These are phyloP conservation scores for Gomphus sp. DNA, from an alignment of 1,284 basidiomycete species.

Conservation along the genomic window DNA sequence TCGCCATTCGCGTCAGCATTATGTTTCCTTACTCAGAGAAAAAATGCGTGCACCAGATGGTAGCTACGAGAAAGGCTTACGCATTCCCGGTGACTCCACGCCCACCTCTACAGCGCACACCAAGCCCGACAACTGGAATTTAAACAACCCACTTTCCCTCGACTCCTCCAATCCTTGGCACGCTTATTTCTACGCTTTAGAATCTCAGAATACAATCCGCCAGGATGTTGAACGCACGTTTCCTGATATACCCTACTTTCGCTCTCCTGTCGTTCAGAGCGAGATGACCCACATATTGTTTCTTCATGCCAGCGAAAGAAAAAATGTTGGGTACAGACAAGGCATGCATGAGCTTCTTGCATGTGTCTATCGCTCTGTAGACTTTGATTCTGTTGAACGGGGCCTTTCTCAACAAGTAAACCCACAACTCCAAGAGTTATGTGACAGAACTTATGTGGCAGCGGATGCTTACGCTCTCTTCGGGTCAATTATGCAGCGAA, in stretches of 20 bases:
- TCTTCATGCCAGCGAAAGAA: slow-evolving; percentile 67
- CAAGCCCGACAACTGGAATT: slow-evolving; percentile 30
- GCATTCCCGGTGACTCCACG: slow-evolving; percentile 34
- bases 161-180: slow-evolving; percentile 70
- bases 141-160: slow-evolving; percentile 59
- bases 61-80: slow-evolving; percentile 59
- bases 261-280: slow-evolving; percentile 60
- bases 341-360: slow-evolving; percentile 96
- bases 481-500: slow-evolving; percentile 63
- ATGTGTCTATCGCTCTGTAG: slow-evolving; percentile 71
- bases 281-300: slow-evolving; percentile 81
- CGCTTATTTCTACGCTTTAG: slow-evolving; percentile 82
- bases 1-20: slow-evolving; percentile 11
- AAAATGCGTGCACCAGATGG: slow-evolving; percentile 73
- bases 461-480: slow-evolving; percentile 85
- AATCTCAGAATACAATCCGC: slow-evolving; percentile 76
- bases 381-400: slow-evolving; percentile 67
- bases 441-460: slow-evolving; percentile 59
- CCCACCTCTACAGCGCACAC: slow-evolving; percentile 23
- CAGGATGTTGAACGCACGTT: slow-evolving; percentile 96
- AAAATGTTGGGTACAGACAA: slow-evolving; percentile 82
- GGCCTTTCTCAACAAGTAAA: slow-evolving; percentile 12
- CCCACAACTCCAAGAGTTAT: slow-evolving; percentile 41
- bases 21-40: slow-evolving; percentile 27
- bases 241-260: slow-evolving; percentile 86